These are phyloP conservation scores for Huntiella omanensis DNA, from an alignment of 2,329 filamentous ascomycete species.

Conservation along the genomic window DNA sequence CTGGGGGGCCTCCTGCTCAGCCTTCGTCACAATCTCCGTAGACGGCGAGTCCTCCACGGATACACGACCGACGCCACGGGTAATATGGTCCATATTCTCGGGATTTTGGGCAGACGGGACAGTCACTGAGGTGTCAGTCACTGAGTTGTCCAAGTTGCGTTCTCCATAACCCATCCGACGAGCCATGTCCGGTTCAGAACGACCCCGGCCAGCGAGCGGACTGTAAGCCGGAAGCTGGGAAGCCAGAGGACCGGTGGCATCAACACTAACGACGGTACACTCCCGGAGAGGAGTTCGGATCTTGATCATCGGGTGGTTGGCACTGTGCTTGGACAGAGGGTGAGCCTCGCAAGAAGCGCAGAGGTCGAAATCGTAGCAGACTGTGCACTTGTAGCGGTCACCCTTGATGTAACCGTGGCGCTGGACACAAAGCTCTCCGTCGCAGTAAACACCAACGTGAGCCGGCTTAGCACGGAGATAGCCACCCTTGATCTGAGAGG, in stretches of 20 bases:
- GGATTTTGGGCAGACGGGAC: too few species aligned
- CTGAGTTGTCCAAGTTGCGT: too few species aligned
- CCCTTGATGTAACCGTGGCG: constrained; percentile 51
- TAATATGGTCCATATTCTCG: constrained; percentile 47
- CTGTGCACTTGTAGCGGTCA: constrained; percentile 87
- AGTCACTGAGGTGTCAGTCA: too few species aligned
- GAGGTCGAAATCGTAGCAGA: constrained; percentile 90
- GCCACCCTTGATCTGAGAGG: constrained; percentile 22
- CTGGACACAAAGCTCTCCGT: constrained; percentile 64
- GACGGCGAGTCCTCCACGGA: constrained; percentile 35
- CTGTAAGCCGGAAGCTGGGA: neutral
- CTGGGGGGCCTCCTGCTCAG: constrained; percentile 16
- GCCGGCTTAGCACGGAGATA: constrained; percentile 14
- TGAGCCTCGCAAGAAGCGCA: constrained; percentile 85
- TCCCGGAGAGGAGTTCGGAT: constrained; percentile 85
- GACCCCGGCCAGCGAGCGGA: too few species aligned
- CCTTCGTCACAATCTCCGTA: neutral
- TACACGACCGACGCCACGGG: constrained; percentile 90
- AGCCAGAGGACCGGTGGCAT: constrained; percentile 45
- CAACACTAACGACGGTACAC: constrained; percentile 48
- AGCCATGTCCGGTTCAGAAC: too few species aligned
- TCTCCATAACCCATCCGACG: too few species aligned
- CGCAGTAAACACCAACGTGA: constrained; percentile 82
- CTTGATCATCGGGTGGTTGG: constrained; percentile 92
- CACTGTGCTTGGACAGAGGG: constrained; percentile 72